These are phyloP conservation scores for Verticillium nubilum DNA, from an alignment of 2,329 filamentous ascomycete species.

Conservation along the genomic window DNA sequence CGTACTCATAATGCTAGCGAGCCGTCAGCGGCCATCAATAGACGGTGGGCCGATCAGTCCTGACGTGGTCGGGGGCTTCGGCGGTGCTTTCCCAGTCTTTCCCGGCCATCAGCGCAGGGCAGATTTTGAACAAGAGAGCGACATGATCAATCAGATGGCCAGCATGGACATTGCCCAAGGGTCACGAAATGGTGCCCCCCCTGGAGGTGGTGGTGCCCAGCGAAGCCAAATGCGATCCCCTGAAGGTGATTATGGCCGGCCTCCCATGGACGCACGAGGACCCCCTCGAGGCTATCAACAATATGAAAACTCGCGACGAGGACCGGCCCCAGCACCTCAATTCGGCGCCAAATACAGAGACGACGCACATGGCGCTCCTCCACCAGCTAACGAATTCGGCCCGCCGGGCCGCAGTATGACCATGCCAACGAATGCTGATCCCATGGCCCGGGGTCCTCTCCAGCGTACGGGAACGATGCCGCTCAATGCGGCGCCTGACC, in stretches of 20 bases:
- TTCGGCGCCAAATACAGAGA: constrained; percentile 30
- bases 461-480: constrained; percentile 39
- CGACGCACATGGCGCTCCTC: constrained; percentile 28
- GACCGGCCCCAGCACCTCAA: constrained; percentile 21
- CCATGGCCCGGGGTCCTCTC: constrained; percentile 22
- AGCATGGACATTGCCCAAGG: constrained; percentile 31
- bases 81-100: constrained; percentile 33
- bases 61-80: constrained; percentile 17
- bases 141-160: constrained; percentile 35
- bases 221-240: constrained; percentile 23
- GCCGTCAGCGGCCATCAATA: constrained; percentile 22
- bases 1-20: constrained; percentile 10
- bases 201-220: constrained; percentile 17
- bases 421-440: constrained; percentile 45
- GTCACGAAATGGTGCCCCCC: constrained; percentile 9
- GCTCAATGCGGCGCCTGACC: constrained; percentile 38
- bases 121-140: constrained; percentile 33
- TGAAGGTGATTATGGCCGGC: constrained; percentile 21
- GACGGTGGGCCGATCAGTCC: constrained; percentile 23
- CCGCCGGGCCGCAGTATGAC: constrained; percentile 56
- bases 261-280: constrained; percentile 28
- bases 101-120: constrained; percentile 32
- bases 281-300: constrained; percentile 30
- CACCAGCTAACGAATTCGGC: constrained; percentile 36
- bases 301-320: constrained; percentile 17